These are phyloP conservation scores for Fagopyrum tataricum DNA, from an alignment of 148 eudicot genomes.

Conservation along the genomic window DNA sequence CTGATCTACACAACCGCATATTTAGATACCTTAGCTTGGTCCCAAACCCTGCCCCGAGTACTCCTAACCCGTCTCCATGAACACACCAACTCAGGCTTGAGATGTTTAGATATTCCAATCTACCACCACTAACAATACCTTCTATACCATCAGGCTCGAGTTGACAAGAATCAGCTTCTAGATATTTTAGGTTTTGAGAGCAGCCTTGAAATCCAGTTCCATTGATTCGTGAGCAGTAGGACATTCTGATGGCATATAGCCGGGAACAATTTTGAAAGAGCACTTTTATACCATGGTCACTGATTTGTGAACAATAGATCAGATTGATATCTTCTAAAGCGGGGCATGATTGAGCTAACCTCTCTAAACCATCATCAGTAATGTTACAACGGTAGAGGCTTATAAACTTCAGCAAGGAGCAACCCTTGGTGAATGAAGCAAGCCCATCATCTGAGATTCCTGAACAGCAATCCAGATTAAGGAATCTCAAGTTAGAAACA, in stretches of 20 bases:
- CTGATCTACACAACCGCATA: constrained; percentile 41
- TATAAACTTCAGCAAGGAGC: constrained; percentile 31
- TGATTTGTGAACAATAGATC: constrained; percentile 31
- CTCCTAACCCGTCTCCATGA: constrained; percentile 34
- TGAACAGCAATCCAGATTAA: constrained; percentile 58
- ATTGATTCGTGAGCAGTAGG: constrained; percentile 27
- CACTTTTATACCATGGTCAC: constrained; percentile 41
- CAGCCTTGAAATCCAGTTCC: constrained; percentile 61
- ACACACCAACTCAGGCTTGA: constrained; percentile 26
- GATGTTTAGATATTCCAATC: constrained; percentile 32
- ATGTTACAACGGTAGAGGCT: constrained; percentile 58
- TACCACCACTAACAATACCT: constrained; percentile 32
- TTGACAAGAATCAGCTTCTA: constrained; percentile 64
- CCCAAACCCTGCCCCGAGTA: constrained; percentile 40
- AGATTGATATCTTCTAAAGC: constrained; percentile 48
- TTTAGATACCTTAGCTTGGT: constrained; percentile 38
- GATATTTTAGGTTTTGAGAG: constrained; percentile 28
- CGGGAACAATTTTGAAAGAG: constrained; percentile 36
- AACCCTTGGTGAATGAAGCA: constrained; percentile 37
- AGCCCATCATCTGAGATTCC: constrained; percentile 44
- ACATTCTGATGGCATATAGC: constrained; percentile 39
- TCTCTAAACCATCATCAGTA: constrained; percentile 41
- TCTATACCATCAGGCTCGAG: constrained; percentile 42
- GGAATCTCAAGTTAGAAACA: constrained; percentile 35
- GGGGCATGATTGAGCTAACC: constrained; percentile 41